phyloP scores from a whole-genome alignment of 495 filamentous ascomycete species.

The Aspergillus sclerotiicarbonarius region DNA sequence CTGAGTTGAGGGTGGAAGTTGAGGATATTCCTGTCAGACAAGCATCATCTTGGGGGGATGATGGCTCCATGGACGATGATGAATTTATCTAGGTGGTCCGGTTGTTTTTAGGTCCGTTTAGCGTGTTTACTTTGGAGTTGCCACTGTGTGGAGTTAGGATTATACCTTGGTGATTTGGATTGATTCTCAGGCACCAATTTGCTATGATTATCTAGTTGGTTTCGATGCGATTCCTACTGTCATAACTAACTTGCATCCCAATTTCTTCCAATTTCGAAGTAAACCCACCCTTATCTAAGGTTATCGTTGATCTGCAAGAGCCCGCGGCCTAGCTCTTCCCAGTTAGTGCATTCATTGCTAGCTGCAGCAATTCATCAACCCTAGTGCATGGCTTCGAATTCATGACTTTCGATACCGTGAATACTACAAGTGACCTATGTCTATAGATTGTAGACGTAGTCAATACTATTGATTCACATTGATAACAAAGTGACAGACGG shows the following conservation, averaged over 20 bases:
- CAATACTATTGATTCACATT: too few species aligned
- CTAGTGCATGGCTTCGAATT: too few species aligned
- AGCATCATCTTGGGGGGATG: conserved; percentile 19
- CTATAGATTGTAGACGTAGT: too few species aligned
- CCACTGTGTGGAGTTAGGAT: neutral
- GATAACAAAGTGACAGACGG: too few species aligned
- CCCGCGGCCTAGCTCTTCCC: neutral
- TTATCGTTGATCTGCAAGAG: conserved; percentile 5
- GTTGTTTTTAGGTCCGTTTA: neutral
- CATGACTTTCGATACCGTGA: too few species aligned
- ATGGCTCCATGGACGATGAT: conserved; percentile 37
- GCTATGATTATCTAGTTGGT: too few species aligned
- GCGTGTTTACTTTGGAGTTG: neutral
- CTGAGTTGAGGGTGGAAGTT: conserved; percentile 7
- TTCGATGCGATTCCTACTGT: too few species aligned
- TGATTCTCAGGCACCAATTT: too few species aligned
- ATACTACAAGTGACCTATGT: neutral
- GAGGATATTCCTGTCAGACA: conserved; percentile 32
- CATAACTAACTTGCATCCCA: too few species aligned
- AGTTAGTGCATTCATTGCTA: neutral
- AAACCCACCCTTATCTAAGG: conserved; percentile 5
- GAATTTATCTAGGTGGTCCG: conserved; percentile 28
- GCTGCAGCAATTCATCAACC: too few species aligned
- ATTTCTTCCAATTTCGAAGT: neutral
- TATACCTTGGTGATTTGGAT: neutral